Base-by-base conservation (phyloP, 2,329 filamentous ascomycete species). In the Xylariaceae sp. region DNA sequence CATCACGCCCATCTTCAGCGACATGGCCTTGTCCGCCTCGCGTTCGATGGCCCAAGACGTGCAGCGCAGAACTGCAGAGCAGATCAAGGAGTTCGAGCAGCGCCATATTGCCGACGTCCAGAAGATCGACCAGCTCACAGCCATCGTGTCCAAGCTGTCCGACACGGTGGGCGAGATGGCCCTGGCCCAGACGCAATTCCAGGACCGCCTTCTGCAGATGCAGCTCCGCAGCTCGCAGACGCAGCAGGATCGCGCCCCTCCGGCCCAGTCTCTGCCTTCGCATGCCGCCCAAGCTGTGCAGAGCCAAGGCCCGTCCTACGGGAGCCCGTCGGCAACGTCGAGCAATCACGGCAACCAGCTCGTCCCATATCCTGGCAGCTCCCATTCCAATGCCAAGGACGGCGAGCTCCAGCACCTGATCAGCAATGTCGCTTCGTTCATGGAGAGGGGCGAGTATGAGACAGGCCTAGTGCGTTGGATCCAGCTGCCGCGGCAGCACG, bases 101-200 rank as follows among this genome's bases (percentile, higher is more conserved):
- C 64, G 65, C n/a, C 72, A 73, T 38, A 68, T 70, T 5, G 65
- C 66, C 3, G 74, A 80, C 39, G 66, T 63, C 37, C 67, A 69
- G 49, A 88, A 88, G 71, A 83, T 89, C 41, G 78, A 85, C 38
- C 76, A 85, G 53, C 70, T 90, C n/a, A 72, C 81, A 6, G 71
- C 73, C 11, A 72, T 85, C 19, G 78, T 87, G 4, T 74, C 73
- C 21, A 74, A 76, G 16, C 69, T 89, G 41, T 76, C 80, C 3
- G 77, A 82, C 46, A 85, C 81, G 31, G 72, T 90, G 16, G 76
- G 78, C 27, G 74, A 74, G 9, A 81, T 90, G 80, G 80, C 80
- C 4, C 65, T 76, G 4, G 73, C 75, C 1, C 85, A 89, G 62
- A 65, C 74, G 3, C 74, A 83, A 39, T 78, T 88, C 49, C 83